phyloP scores from a whole-genome alignment of 1,284 basidiomycete genomes.

The Exobasidium rhododendri region DNA sequence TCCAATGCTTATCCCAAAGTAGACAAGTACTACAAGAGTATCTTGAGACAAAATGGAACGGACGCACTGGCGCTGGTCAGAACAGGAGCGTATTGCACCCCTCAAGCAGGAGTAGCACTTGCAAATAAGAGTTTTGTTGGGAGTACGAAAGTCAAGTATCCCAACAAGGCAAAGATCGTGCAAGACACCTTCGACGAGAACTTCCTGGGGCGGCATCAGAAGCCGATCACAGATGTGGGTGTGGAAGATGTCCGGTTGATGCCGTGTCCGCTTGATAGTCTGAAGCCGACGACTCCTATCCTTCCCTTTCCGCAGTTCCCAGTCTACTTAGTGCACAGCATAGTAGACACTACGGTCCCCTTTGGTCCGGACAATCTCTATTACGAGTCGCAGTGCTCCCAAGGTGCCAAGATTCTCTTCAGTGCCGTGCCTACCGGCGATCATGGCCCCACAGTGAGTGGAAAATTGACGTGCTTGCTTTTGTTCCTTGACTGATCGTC shows the following conservation, averaged over 20 bases:
- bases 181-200: neutral
- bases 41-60: neutral
- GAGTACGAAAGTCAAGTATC: neutral
- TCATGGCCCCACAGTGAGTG: neutral
- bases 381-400: neutral
- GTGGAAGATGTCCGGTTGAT: too few species aligned
- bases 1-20: neutral
- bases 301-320: neutral
- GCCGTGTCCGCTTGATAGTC: too few species aligned
- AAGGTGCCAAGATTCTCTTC: neutral
- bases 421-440: neutral
- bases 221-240: neutral
- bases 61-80: neutral
- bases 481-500: too few species aligned
- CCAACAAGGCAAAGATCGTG: neutral
- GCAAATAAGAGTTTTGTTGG: neutral
- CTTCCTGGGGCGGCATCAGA: neutral
- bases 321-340: neutral
- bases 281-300: too few species aligned
- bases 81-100: neutral
- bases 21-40: neutral
- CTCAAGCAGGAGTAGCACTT: neutral
- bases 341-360: neutral
- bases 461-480: too few species aligned
- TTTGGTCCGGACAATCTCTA: neutral